Conservation (phyloP, 441 rosid genomes). For the Croton laevigatus region DNA sequence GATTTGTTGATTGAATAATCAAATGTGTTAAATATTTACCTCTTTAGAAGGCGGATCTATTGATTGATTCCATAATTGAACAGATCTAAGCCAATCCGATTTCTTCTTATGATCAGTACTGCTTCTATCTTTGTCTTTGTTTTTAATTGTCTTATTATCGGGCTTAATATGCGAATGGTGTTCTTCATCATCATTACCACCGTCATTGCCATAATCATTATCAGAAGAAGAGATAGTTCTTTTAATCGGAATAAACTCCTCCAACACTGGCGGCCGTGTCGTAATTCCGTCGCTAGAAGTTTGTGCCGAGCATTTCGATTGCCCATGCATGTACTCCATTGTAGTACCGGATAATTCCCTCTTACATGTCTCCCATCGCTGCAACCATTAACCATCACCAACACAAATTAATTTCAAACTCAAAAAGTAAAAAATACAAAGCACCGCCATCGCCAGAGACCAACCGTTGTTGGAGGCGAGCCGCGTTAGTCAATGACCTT, state of each 20-base stretch:
- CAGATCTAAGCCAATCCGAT: constrained; percentile 98
- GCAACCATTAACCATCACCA: constrained; percentile 22
- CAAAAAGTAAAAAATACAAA: neutral
- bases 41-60: constrained; percentile 45
- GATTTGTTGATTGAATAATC: too few relatives aligned
- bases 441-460: too few relatives aligned
- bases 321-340: constrained; percentile 49
- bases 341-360: constrained; percentile 69
- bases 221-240: constrained; percentile 38
- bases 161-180: constrained; percentile 37
- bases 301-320: constrained; percentile 80
- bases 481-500: too few relatives aligned
- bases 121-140: constrained; percentile 19
- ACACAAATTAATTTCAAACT: neutral
- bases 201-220: constrained; percentile 14
- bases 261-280: constrained; percentile 38
- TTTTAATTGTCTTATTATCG: neutral
- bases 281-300: constrained; percentile 50
- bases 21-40: constrained; percentile 24
- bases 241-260: constrained; percentile 78
- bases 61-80: constrained; percentile 82
- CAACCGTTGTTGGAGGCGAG: too few relatives aligned
- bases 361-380: constrained; percentile 77
- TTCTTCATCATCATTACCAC: constrained; percentile 25
- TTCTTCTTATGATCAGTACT: constrained; percentile 43